Base-by-base conservation (phyloP, 75 land plant genomes). In the Pseudotsuga menziesii region DNA sequence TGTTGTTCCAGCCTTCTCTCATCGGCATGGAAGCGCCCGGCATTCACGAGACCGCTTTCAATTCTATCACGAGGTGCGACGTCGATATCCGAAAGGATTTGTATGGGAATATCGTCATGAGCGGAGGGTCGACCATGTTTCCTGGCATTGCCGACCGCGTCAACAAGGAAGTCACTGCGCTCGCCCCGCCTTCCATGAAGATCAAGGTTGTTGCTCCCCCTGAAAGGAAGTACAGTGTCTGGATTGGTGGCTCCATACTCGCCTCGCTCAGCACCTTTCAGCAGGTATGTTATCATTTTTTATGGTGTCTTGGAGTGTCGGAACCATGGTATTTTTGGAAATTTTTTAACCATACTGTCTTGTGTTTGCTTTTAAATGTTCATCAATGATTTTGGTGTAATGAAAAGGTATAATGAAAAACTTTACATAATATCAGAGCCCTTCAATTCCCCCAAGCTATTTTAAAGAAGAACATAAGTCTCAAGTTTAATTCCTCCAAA, bases 181-280 rank as follows among this genome's bases (percentile, higher is more conserved):
- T 85, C 41, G 87, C 87, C 6, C 87, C 87, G 4, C 57, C 70
- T 29, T 86, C 78, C 76, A 80, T 85, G 88, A 85, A 85, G 75
- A 85, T 85, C n/a, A 85, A 85, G 83, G 87, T 85, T 64, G 88
- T 85, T 9, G 88, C 88, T 1, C 88, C 88, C 4, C 88, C 88
- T 5, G 87, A 85, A 39, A 85, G 87, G 87, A 67, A 84, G 57
- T 84, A 84, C 81, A 83, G 85, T 29, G 86, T 84, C 35, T 84
- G 86, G 86, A 84, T 84, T 29, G 85, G 85, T 27, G 85, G 85
- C 11, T 84, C 85, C 16, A 84, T 84, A 39, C 72, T 84, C 16
- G 85, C 85, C 23, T 84, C 85, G 2, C 85, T 84, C 57, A 84
- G 85, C 63, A 84, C 85, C 20, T 84, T 84, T 82, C 86, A 83